Evolutionary conservation across 441 rosid species (phyloP).

Genomic region (Populus hybrid): DNA sequence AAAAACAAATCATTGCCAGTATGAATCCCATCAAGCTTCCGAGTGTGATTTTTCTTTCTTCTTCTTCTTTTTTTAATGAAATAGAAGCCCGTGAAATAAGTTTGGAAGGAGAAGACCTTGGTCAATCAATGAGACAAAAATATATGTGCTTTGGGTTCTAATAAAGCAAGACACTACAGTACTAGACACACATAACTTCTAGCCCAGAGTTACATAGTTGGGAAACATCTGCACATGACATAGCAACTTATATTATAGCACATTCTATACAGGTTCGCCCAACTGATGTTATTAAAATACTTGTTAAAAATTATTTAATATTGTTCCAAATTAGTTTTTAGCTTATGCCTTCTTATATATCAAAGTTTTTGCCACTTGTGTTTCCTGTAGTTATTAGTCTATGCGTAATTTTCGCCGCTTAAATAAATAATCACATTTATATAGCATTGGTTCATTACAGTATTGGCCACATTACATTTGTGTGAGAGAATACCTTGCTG

Average conservation of each 20-base stretch:
- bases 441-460: too few relatives aligned
- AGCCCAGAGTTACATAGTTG: conserved; percentile 21
- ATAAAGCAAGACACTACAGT: conserved; percentile 32
- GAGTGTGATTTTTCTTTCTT: neutral
- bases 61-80: too few relatives aligned
- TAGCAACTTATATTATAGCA: neutral
- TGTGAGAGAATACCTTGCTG: neutral
- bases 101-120: conserved; percentile 7
- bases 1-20: conserved; percentile 10
- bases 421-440: too few relatives aligned
- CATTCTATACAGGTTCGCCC: neutral
- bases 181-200: conserved; percentile 27
- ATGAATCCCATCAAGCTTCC: conserved; percentile 24
- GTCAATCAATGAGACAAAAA: conserved; percentile 51
- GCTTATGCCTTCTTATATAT: neutral
- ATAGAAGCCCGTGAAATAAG: neutral
- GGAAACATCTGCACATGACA: conserved; percentile 33
- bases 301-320: too few relatives aligned
- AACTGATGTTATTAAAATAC: too few relatives aligned
- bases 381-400: neutral
- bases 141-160: conserved; percentile 34
- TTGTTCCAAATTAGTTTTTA: too few relatives aligned
- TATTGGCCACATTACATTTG: neutral
- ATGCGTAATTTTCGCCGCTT: neutral
- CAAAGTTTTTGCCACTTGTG: neutral